Percentiles rank a stretch among this genome's conserved stretches.
Evolutionary conservation across 192 early-diverging fungal genomes (phyloP).

Genomic region (Coemansia sp.): DNA sequence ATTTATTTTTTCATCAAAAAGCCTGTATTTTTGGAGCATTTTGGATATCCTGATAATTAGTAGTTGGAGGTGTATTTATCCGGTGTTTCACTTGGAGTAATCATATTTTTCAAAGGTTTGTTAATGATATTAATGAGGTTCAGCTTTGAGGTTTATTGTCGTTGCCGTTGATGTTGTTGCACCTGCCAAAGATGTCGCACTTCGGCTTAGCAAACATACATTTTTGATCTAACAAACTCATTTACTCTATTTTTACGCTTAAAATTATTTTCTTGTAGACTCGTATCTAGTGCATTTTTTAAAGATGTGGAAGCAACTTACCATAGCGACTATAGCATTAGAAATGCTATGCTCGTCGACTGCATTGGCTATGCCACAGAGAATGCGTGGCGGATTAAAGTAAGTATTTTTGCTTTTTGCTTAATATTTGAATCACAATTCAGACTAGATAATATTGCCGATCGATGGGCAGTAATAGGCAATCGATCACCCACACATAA

Average conservation of each 20-base stretch:
- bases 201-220: no score
- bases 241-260: not conserved
- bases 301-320: constrained; percentile 46
- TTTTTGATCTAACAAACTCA: no score
- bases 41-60: not conserved
- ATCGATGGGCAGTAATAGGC: not conserved
- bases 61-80: not conserved
- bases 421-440: not conserved
- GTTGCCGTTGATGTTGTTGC: no score
- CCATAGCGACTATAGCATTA: constrained; percentile 39
- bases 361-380: constrained; percentile 14
- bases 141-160: no score
- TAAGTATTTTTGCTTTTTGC: constrained; percentile 9
- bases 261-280: not conserved
- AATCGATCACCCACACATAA: not conserved
- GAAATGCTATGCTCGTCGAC: constrained; percentile 25
- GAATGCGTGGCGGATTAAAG: constrained; percentile 9
- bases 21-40: not conserved
- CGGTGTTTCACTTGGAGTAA: not conserved
- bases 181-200: no score
- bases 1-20: not conserved
- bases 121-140: not conserved
- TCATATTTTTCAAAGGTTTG: not conserved
- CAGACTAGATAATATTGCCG: not conserved
- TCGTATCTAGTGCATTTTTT: not conserved